Evolutionary conservation across 345 rosid species (phyloP).

Genomic region (Syzygium oleosum): DNA sequence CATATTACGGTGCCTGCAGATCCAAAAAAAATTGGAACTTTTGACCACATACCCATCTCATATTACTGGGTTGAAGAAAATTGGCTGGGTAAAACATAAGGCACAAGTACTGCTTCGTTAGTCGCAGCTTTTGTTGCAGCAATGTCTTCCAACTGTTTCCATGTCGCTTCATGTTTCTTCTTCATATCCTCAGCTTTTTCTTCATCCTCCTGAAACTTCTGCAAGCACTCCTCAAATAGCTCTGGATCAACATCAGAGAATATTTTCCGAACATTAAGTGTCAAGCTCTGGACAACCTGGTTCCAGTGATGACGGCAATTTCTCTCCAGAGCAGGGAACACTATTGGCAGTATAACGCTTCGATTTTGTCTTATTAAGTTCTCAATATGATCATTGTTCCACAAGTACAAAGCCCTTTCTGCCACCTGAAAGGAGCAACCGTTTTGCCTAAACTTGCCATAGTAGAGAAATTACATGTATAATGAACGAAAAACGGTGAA

Average conservation of each 20-base stretch:
- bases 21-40: not conserved
- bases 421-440: conserved; percentile 43
- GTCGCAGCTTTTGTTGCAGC: conserved; percentile 41
- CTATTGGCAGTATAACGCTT: conserved; percentile 42
- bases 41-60: not conserved
- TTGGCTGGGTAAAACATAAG: not conserved
- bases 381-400: conserved; percentile 73
- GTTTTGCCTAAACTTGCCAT: not conserved
- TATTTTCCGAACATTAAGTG: conserved; percentile 46
- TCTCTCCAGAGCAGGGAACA: conserved; percentile 57
- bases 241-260: conserved; percentile 49
- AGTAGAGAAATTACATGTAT: not conserved
- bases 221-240: conserved; percentile 40
- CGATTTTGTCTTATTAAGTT: conserved; percentile 50
- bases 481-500: not conserved
- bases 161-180: conserved; percentile 26
- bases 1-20: not conserved
- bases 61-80: conserved; percentile 13
- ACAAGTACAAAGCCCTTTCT: conserved; percentile 62
- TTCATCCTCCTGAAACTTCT: conserved; percentile 42
- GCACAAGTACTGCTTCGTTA: conserved; percentile 23
- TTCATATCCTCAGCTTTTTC: conserved; percentile 23
- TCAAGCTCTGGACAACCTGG: conserved; percentile 54
- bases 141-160: conserved; percentile 69
- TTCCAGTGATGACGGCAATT: conserved; percentile 58